Percentiles rank a stretch among this genome's conserved stretches.
phyloP scores from a whole-genome alignment of 306 rosid genomes.

The Mimosa bimucronata region DNA sequence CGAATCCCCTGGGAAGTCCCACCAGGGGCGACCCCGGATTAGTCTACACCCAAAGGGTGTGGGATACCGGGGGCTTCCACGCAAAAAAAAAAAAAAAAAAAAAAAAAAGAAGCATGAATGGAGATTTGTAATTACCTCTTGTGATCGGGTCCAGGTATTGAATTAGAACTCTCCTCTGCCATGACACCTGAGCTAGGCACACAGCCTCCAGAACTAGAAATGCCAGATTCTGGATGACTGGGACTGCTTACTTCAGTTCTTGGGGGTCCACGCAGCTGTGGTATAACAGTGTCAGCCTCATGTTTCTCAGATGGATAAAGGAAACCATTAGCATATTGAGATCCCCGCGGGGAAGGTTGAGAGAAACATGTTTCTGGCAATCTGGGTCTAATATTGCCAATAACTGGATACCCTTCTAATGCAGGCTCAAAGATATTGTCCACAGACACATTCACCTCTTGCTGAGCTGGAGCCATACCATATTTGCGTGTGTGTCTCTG shows the following conservation, averaged over 20 bases:
- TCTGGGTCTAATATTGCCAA: conserved; percentile 48
- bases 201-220: conserved; percentile 40
- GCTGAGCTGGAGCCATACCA: conserved; percentile 50
- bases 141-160: conserved; percentile 37
- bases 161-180: conserved; percentile 40
- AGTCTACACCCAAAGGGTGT: too few relatives aligned
- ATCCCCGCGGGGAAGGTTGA: conserved; percentile 45
- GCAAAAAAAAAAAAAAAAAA: too few relatives aligned
- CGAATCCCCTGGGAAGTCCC: too few relatives aligned
- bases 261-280: conserved; percentile 48
- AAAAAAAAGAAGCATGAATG: conserved; percentile 25
- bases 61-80: too few relatives aligned
- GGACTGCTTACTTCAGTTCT: conserved; percentile 44
- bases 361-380: conserved; percentile 51
- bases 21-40: too few relatives aligned
- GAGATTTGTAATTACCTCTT: conserved; percentile 56
- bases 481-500: conserved; percentile 46
- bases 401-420: conserved; percentile 56
- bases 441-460: conserved; percentile 41
- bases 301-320: conserved; percentile 48
- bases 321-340: conserved; percentile 49
- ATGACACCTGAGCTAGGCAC: conserved; percentile 39
- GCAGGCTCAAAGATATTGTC: conserved; percentile 54
- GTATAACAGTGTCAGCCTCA: conserved; percentile 53
- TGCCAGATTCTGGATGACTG: conserved; percentile 41